Evolutionary conservation across 345 rosid genomes (phyloP), one percentile per base, ranked within the genome.

Genomic region (Aquilaria yunnanensis): DNA sequence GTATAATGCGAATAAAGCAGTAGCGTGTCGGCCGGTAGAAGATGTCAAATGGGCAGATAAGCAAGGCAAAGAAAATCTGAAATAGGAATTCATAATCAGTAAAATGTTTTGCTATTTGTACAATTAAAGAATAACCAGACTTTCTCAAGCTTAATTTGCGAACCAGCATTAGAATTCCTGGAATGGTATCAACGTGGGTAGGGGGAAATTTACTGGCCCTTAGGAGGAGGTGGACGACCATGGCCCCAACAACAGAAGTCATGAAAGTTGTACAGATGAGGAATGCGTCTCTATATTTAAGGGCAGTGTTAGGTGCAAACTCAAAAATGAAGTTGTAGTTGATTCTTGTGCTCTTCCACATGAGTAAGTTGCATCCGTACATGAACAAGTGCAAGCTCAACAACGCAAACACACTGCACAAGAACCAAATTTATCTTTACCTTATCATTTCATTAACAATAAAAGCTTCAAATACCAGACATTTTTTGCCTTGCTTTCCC

Each of bases 271-370:
- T 90, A 76, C 92, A 83, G 37, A 94, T 72, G 54, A 94, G 80
- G 70, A 94, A 90, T 10, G 96, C 92, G 55, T 94, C 97, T 69
- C 96, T 77, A 67, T 90, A 80, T 65, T 89, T 88, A 52, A 94
- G 87, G 51, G 96, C 80, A 11, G 95, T 90, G 63, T 32, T 83
- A 34, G 95, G 86, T 52, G 80, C 69, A 57, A 94, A 86, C 60
- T 90, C 97, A 57, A 88, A 94, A 10, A 94, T 94, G 76, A 94
- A 94, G 61, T 72, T 81, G 81, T 75, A 80, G 83, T 94, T 94
- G 74, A 94, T 84, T 69, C 99, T 79, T 10, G 85, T 83, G 5
- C 49, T 76, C 80, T 78, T 86, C 99, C 99, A 94, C 93, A 78
- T 67, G 77, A 85, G 81, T 13, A 94, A 63, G 69, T 94, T 88